Percentiles rank a stretch among this genome's conserved stretches.
Evolutionary conservation across 805 yeast species (phyloP).

Genomic region (Osmozyma mogii): DNA sequence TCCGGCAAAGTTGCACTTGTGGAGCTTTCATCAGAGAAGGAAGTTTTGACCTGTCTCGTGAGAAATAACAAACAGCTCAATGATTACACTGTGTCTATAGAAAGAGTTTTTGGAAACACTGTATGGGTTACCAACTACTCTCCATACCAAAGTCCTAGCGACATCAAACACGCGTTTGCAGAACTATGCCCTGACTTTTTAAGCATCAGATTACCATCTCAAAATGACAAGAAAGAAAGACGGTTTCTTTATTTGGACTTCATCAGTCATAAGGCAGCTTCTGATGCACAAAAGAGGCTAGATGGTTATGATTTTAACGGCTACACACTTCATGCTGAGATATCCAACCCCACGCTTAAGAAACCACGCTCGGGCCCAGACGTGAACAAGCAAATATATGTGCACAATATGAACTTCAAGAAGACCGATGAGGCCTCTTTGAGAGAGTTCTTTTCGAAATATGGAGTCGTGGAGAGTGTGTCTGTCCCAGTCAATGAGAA

Average conservation of each 20-base stretch:
- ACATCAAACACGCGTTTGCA: conserved; percentile 34
- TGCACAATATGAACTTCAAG: conserved; percentile 45
- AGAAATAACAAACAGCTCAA: conserved; percentile 44
- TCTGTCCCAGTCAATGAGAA: conserved; percentile 37
- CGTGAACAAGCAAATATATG: conserved; percentile 39
- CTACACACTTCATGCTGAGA: conserved; percentile 44
- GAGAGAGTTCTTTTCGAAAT: conserved; percentile 33
- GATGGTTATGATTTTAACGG: conserved; percentile 17
- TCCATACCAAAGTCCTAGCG: conserved; percentile 35
- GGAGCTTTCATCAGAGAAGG: conserved; percentile 45
- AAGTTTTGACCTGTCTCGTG: conserved; percentile 52
- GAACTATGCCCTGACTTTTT: conserved; percentile 29
- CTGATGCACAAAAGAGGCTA: conserved; percentile 32
- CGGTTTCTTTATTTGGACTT: conserved; percentile 72
- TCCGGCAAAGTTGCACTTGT: conserved; percentile 40
- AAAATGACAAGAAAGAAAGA: conserved; percentile 44
- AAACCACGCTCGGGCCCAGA: conserved; percentile 12
- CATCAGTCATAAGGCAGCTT: conserved; percentile 18
- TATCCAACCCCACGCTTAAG: conserved; percentile 48
- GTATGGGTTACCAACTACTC: conserved; percentile 75
- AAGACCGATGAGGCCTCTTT: conserved; percentile 33
- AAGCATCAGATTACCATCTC: conserved; percentile 58
- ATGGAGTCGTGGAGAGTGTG: conserved; percentile 48
- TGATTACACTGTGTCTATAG: conserved; percentile 38
- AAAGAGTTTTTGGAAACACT: conserved; percentile 39